phyloP scores from a whole-genome alignment of 1,139 yeast genomes.

The Lodderomyces parapsilosis region DNA sequence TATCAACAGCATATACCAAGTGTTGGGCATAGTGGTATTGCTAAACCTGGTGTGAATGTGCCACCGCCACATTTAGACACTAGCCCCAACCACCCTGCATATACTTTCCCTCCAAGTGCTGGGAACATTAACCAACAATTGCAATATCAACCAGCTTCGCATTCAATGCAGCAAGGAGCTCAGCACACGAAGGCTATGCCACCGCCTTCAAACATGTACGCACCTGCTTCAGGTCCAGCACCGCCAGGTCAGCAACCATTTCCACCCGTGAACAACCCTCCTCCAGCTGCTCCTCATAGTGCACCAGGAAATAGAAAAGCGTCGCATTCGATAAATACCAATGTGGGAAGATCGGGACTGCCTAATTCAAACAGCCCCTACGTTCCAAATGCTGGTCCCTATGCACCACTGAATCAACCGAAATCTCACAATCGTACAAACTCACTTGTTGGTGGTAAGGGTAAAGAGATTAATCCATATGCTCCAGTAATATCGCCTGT shows the following conservation, averaged over 20 bases:
- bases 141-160: slow-evolving; percentile 5
- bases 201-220: slow-evolving; percentile 5
- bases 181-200: background rate
- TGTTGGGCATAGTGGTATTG: slow-evolving; percentile 11
- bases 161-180: background rate
- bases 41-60: slow-evolving; percentile 20
- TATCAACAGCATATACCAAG: slow-evolving; percentile 14
- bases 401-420: slow-evolving; percentile 40
- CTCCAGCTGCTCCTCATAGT: background rate
- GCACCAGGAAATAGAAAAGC: slow-evolving; percentile 5
- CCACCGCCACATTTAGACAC: slow-evolving; percentile 8
- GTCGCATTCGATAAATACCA: slow-evolving; percentile 19
- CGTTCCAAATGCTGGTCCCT: slow-evolving; percentile 48
- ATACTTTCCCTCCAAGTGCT: slow-evolving; percentile 9
- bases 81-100: slow-evolving; percentile 6
- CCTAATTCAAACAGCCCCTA: slow-evolving; percentile 33
- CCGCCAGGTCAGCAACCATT: slow-evolving; percentile 8
- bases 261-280: slow-evolving; percentile 6
- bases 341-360: slow-evolving; percentile 17
- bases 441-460: slow-evolving; percentile 40
- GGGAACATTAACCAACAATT: slow-evolving; percentile 1
- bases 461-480: slow-evolving; percentile 44
- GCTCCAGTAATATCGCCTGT: slow-evolving; percentile 37
- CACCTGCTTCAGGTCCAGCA: slow-evolving; percentile 4
- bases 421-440: slow-evolving; percentile 43